Conservation (phyloP, 805 yeast species). For the Candida loeiensis region DNA sequence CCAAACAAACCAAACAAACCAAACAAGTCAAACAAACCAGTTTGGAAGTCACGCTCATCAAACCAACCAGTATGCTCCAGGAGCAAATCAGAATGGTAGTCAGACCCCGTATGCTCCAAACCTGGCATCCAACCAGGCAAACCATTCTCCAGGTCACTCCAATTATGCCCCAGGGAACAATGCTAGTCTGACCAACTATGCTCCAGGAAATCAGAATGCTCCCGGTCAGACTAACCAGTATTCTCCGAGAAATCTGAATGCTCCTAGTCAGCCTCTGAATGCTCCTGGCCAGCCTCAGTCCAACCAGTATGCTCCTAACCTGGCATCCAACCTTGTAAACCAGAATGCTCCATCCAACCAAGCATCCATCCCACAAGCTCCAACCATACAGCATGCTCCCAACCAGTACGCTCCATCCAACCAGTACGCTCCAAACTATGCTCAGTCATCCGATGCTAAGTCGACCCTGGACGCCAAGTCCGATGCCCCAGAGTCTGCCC, state of each 20-base stretch:
- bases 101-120: background rate
- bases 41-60: slow-evolving; percentile 1
- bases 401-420: background rate
- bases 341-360: too few species aligned
- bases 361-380: background rate
- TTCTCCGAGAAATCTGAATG: too few species aligned
- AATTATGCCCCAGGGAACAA: too few species aligned
- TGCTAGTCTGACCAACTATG: background rate
- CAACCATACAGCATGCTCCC: background rate
- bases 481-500: background rate
- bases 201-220: slow-evolving; percentile 7
- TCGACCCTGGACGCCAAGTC: background rate
- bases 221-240: too few species aligned
- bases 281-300: too few species aligned
- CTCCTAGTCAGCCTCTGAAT: too few species aligned
- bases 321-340: too few species aligned
- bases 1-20: too few species aligned
- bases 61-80: background rate
- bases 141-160: too few species aligned
- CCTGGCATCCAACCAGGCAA: too few species aligned
- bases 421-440: background rate
- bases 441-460: background rate
- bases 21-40: too few species aligned
- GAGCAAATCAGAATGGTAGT: background rate
- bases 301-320: too few species aligned